Conservation (phyloP, 441 rosid genomes). For the Adansonia madagascariensis region DNA sequence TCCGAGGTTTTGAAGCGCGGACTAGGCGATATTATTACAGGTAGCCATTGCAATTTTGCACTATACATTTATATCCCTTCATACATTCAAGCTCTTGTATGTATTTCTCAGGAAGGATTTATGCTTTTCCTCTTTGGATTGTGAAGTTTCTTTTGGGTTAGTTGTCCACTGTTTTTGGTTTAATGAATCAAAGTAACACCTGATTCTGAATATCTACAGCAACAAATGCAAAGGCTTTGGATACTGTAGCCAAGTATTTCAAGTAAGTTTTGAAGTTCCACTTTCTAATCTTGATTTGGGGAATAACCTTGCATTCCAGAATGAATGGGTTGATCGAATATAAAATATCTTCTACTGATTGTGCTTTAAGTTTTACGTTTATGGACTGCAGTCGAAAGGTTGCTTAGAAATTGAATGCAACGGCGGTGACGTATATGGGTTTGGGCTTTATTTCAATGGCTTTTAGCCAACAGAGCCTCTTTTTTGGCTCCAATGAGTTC, state of each 20-base stretch:
- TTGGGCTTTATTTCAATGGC: no score
- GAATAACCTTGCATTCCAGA: no score
- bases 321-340: no score
- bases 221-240: not conserved
- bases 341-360: no score
- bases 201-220: no score
- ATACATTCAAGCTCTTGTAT: not conserved
- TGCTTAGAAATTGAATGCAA: no score
- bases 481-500: not conserved
- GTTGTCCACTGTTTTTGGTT: not conserved
- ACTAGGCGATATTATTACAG: not conserved
- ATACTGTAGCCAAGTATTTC: not conserved
- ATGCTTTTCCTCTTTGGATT: constrained; percentile 7
- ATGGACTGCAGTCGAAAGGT: no score
- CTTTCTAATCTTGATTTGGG: no score
- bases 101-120: not conserved
- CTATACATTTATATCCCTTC: not conserved
- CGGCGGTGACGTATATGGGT: no score
- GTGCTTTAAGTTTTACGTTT: no score
- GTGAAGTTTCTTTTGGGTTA: constrained; percentile 1
- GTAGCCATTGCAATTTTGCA: not conserved
- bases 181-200: not conserved
- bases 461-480: no score
- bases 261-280: not conserved
- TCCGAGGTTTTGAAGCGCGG: not conserved